Conservation (phyloP, 257 asterid species). For the Salvia hispanica region DNA sequence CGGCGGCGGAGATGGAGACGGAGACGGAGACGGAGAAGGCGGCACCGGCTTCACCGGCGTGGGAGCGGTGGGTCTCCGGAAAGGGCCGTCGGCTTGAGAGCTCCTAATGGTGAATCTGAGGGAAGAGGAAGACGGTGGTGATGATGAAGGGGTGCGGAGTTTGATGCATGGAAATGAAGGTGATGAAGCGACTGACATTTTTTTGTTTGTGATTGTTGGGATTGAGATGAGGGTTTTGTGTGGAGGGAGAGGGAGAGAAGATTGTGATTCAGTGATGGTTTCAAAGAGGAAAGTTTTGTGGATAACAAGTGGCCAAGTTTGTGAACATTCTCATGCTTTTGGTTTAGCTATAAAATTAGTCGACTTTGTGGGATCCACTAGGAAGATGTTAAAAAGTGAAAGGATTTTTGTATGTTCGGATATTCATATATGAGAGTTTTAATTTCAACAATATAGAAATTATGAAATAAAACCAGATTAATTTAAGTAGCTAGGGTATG, state of each 20-base stretch:
- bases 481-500: too few species aligned
- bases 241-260: slow-evolving; percentile 32
- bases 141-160: slow-evolving; percentile 38
- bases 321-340: slow-evolving; percentile 13
- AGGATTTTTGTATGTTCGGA: not conserved
- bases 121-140: slow-evolving; percentile 40
- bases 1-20: slow-evolving; percentile 27
- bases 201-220: not conserved
- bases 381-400: too few species aligned
- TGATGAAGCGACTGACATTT: slow-evolving; percentile 68
- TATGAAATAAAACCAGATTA: too few species aligned
- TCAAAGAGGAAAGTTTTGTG: slow-evolving; percentile 30
- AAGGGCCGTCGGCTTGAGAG: slow-evolving; percentile 86
- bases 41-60: slow-evolving; percentile 79
- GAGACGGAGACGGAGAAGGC: slow-evolving; percentile 44
- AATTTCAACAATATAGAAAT: too few species aligned
- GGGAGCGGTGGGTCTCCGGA: slow-evolving; percentile 86
- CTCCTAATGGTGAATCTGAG: slow-evolving; percentile 63
- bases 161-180: slow-evolving; percentile 59
- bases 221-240: slow-evolving; percentile 18
- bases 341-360: not conserved
- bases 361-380: not conserved
- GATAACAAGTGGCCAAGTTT: slow-evolving; percentile 51
- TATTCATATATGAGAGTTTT: not conserved
- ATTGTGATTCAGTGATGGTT: slow-evolving; percentile 41